phyloP scores from a whole-genome alignment of 108 stramenopile species.

The Cyclotella cryptica region DNA sequence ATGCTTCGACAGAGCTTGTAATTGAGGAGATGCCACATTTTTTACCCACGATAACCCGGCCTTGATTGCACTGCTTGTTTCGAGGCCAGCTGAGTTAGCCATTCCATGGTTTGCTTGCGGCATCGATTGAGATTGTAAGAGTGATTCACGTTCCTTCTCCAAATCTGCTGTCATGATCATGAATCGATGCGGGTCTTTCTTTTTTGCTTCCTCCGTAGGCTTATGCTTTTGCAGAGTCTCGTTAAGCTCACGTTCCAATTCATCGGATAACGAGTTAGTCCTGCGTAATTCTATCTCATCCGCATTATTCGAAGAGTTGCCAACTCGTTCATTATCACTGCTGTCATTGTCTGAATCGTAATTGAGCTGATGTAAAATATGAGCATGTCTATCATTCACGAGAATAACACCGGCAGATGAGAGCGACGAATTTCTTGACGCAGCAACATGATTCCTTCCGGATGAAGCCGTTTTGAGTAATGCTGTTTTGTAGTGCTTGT shows the following conservation, averaged over 20 bases:
- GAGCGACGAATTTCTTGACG: not conserved
- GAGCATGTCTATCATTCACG: conserved; percentile 38
- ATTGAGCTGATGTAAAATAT: conserved; percentile 36
- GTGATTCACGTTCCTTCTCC: conserved; percentile 38
- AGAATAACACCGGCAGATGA: conserved; percentile 10
- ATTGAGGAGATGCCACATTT: conserved; percentile 48
- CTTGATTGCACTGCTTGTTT: conserved; percentile 31
- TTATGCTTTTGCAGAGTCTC: not conserved
- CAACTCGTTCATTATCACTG: conserved; percentile 25
- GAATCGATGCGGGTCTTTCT: conserved; percentile 45
- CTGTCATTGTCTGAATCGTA: conserved; percentile 47
- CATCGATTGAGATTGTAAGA: conserved; percentile 19
- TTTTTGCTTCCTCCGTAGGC: not conserved
- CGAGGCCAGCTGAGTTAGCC: conserved; percentile 14
- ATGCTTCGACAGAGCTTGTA: conserved; percentile 42
- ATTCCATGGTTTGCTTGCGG: not conserved
- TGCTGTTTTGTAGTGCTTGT: not conserved
- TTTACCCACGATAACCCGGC: conserved; percentile 42
- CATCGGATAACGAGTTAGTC: conserved; percentile 17
- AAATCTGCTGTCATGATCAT: conserved; percentile 43
- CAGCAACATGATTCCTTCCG: not conserved
- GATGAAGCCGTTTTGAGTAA: not conserved
- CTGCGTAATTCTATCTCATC: conserved; percentile 8
- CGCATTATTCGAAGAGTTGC: not conserved
- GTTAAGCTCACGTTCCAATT: conserved; percentile 36